A percentile compares a stretch with the other conserved stretches of the same genome.
These are phyloP conservation scores for Quercus lobata DNA, from an alignment of 331 rosid species.

Conservation along the genomic window DNA sequence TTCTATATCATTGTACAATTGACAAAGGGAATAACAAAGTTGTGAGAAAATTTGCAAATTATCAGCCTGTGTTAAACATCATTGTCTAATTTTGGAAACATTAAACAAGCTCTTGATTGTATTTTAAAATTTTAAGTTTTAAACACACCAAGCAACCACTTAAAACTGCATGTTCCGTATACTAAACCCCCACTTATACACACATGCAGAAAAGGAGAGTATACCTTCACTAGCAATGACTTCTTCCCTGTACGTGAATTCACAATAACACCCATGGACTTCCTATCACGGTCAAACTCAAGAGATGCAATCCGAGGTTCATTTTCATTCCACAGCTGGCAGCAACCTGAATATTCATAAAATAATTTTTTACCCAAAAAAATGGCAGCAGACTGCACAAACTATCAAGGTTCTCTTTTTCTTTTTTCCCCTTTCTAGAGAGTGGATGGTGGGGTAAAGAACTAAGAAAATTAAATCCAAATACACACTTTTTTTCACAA, in stretches of 20 bases:
- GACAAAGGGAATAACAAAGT: neutral
- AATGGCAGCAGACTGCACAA: neutral
- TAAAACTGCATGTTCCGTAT: neutral
- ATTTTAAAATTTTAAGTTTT: too few relatives aligned
- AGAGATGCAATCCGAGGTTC: slow-evolving; percentile 60
- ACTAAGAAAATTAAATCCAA: too few relatives aligned
- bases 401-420: neutral
- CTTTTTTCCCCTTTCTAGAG: neutral
- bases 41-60: neutral
- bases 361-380: neutral
- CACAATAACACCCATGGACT: slow-evolving; percentile 59
- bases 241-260: slow-evolving; percentile 39
- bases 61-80: neutral
- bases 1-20: neutral
- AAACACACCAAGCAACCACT: too few relatives aligned
- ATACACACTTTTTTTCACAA: too few relatives aligned
- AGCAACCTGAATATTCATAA: slow-evolving; percentile 45
- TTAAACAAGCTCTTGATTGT: neutral
- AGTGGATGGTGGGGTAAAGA: neutral
- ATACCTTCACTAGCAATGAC: slow-evolving; percentile 67
- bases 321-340: slow-evolving; percentile 50
- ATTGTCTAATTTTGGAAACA: neutral
- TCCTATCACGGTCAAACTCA: slow-evolving; percentile 71
- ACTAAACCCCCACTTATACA: neutral
- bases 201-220: neutral